A percentile compares a stretch with the other conserved stretches of the same genome.
Conservation (phyloP, 2,329 filamentous ascomycete species). For the Aspergillus fumigatiaffinis region DNA sequence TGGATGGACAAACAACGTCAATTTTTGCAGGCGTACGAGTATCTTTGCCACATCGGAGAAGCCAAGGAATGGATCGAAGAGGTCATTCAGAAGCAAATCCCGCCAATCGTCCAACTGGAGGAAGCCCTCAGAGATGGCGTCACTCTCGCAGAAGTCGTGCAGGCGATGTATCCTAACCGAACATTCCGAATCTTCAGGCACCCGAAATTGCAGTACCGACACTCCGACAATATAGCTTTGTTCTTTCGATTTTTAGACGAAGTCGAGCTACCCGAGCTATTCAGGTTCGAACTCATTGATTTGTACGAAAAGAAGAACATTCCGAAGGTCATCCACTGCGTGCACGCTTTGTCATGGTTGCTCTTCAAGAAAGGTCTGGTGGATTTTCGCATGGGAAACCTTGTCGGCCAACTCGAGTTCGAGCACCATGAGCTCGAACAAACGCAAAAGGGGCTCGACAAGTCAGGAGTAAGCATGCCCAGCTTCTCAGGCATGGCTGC, state of each 20-base stretch:
- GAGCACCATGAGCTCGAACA: constrained; percentile 96
- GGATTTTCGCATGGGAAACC: constrained; percentile 91
- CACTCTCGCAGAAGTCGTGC: constrained; percentile 88
- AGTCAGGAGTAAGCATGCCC: constrained; percentile 90
- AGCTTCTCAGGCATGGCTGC: constrained; percentile 97
- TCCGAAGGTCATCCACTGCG: constrained; percentile 98
- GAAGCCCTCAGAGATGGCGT: constrained; percentile 90
- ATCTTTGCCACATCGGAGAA: constrained; percentile 97
- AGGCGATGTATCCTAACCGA: constrained; percentile 75
- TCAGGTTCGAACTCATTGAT: constrained; percentile 95
- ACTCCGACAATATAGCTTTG: constrained; percentile 95
- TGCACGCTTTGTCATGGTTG: constrained; percentile 96
- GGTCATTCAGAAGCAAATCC: constrained; percentile 77
- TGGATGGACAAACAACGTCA: constrained; percentile 99
- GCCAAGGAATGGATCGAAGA: constrained; percentile 99
- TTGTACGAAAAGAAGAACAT: constrained; percentile 99
- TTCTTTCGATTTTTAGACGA: constrained; percentile 94
- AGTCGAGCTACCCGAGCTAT: constrained; percentile 87
- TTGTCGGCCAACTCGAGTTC: constrained; percentile 94
- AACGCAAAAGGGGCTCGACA: constrained; percentile 94
- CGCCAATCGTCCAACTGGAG: constrained; percentile 88
- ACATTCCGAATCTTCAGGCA: constrained; percentile 80
- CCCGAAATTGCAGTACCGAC: constrained; percentile 81
- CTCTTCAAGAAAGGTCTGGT: constrained; percentile 92
- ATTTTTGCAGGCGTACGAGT: constrained; percentile 95